Evolutionary conservation across 2,329 filamentous ascomycete genomes (phyloP), one percentile per base, ranked within the genome.

Genomic region (Blastomyces silverae): DNA sequence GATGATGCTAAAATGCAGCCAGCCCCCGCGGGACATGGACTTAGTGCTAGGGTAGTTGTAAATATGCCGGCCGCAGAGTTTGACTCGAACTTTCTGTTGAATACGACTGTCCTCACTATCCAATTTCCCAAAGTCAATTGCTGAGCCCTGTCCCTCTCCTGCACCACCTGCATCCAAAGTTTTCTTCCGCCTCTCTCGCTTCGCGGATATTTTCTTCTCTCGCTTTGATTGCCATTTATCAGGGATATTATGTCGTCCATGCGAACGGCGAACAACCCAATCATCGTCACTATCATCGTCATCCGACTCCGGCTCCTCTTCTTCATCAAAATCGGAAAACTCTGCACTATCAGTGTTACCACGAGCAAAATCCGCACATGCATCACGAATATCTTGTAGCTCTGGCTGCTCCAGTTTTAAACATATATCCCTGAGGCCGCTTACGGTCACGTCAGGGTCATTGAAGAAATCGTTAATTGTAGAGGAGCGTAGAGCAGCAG

Each of bases 1-100:
- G 68, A 83, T 77, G 66, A 83, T 74, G 28, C 78, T 81, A 69
- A 82, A 83, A 42, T 82, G 81, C 28, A 81, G 73, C 81, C 81
- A 83, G 3, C 81, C 80, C 37, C 79, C 77, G 63, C 80, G 74
- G 58, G 73, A 77, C 74, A 82, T 79, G 3, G 79, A 77, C 48
- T 75, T 77, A 66, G 81, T 76, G 64, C 76, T 80, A 10, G 80
- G 79, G 67, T 83, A 82, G 70, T 83, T 82, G 74, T 80, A 82
- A 68, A 83, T 83, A 62, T 74, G 78, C 56, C 75, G 77, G 13
- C 81, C 80, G 62, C 79, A 83, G 11, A 83, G 72, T 62, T 75
- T 79, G 64, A 83, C 77, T 61, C 77, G 77, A 66, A 79, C 79
- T 64, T 76, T 80, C 39, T 28, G 22, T 64, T 71, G 37, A 73